Base-by-base conservation (phyloP, 495 filamentous ascomycete genomes). In the Aspergillus funiculosus region DNA sequence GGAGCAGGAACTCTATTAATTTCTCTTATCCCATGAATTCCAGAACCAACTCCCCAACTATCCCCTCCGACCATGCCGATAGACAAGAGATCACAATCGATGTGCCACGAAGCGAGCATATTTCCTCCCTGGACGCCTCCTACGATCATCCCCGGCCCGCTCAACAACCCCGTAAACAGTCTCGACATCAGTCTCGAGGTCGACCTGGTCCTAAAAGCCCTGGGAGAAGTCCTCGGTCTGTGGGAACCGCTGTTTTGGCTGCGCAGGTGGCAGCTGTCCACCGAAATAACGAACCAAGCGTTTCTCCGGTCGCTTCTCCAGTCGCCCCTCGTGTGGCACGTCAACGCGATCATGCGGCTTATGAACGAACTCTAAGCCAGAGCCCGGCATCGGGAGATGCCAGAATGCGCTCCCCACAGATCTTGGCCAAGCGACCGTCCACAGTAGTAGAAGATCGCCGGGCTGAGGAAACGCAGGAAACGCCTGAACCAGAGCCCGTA, bases 1-100 rank as follows among this genome's bases (percentile, higher is more conserved):
- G 66, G 13, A 87, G 80, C 56, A 71, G 78, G 52, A 78, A 70
- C 30, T 89, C 85, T 2, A 72, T 91, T 53, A 94, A 95, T 63
- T 94, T 92, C 56, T 95, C 89, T 5, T 87, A 89, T 28, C 89
- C 89, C 3, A 81, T 79, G 55, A 75, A 75, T 53, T 66, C 76
- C 14, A 70, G 71, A 3, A 61, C 65, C 1, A 73, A 53, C 21
- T 73, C 74, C 28, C 69, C 66, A 11, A 61, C 54, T n/a, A 43
- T 52, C 9, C 30, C 46, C 5, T n/a, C 25, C 10, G 53, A 58
- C 24, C 39, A 50, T 43, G 36, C 49, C 9, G 53, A 59, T 50
- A 39, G 39, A 1, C 48, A 32, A 39, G 36, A 56, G 29, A 43
- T 48, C 14, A 37, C 53, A 45, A 19, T 35, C 9, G 37, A 49